phyloP scores from a whole-genome alignment of 208 protist species.

The Naegleria lovaniensis region DNA sequence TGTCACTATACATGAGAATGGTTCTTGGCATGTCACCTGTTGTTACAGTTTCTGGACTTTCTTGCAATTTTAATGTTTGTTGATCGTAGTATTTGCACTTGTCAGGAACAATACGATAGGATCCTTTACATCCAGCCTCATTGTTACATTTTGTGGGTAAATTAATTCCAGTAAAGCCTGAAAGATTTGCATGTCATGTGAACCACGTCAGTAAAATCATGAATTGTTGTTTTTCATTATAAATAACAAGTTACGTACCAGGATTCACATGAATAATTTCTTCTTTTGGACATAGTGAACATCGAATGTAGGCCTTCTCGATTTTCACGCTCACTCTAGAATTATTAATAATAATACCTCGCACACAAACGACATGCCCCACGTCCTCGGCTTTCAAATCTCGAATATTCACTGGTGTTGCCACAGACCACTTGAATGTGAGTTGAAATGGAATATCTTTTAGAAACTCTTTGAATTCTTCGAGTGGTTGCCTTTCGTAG shows the following conservation, averaged over 20 bases:
- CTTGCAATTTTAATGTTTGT: conserved; percentile 84
- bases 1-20: conserved; percentile 72
- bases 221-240: too few relatives aligned
- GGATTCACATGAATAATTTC: not conserved
- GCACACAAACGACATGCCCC: not conserved
- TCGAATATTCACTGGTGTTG: not conserved
- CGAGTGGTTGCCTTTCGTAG: not conserved
- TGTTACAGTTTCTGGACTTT: conserved; percentile 84
- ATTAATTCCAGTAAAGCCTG: not conserved
- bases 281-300: not conserved
- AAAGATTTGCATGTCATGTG: not conserved
- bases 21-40: conserved; percentile 82
- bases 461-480: not conserved
- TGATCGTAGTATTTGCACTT: conserved; percentile 71
- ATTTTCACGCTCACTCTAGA: not conserved
- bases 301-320: not conserved
- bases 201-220: too few relatives aligned
- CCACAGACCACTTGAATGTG: not conserved
- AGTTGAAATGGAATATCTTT: conserved; percentile 1
- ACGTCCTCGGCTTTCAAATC: not conserved
- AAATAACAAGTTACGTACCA: not conserved
- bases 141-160: not conserved
- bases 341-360: conserved; percentile 20
- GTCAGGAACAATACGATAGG: not conserved
- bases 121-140: not conserved